Conservation (phyloP, 1,284 basidiomycete genomes). For the Sanghuangporus weigelae region DNA sequence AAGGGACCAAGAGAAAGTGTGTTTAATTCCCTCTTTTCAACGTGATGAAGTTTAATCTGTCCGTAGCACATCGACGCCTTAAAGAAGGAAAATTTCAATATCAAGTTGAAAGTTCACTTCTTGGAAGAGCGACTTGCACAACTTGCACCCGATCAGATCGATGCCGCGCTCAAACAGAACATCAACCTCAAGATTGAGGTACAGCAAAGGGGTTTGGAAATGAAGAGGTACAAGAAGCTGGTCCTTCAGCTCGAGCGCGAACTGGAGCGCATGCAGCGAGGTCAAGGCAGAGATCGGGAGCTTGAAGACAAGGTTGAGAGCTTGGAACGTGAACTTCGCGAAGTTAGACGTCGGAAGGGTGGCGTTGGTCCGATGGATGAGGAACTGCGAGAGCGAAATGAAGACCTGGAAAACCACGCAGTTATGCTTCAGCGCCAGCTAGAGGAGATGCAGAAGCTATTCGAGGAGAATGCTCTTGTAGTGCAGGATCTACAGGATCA, state of each 20-base stretch:
- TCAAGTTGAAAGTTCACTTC: constrained; percentile 92
- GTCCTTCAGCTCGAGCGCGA: constrained; percentile 80
- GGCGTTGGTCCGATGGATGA: constrained; percentile 35
- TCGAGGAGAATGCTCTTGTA: constrained; percentile 77
- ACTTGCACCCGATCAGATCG: constrained; percentile 87
- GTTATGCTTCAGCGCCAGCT: constrained; percentile 52
- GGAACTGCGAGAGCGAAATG: constrained; percentile 53
- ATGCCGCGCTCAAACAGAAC: constrained; percentile 89
- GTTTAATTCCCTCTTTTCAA: constrained; percentile 21
- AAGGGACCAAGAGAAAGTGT: constrained; percentile 91
- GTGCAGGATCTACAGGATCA: constrained; percentile 62
- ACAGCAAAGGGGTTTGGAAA: constrained; percentile 84
- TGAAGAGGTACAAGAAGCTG: constrained; percentile 89
- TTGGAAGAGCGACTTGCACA: constrained; percentile 85
- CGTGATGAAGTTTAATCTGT: neutral
- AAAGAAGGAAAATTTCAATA: constrained; percentile 93
- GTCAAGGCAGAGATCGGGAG: constrained; percentile 48
- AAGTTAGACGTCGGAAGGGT: constrained; percentile 45
- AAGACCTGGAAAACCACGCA: constrained; percentile 43
- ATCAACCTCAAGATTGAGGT: constrained; percentile 93
- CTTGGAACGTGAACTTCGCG: constrained; percentile 60
- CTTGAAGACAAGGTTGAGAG: constrained; percentile 66
- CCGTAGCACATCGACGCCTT: constrained; percentile 84
- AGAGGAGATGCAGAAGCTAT: constrained; percentile 52
- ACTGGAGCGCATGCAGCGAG: constrained; percentile 63